These are phyloP conservation scores for Erysimum pusillum DNA, from an alignment of 441 rosid species.

Conservation along the genomic window DNA sequence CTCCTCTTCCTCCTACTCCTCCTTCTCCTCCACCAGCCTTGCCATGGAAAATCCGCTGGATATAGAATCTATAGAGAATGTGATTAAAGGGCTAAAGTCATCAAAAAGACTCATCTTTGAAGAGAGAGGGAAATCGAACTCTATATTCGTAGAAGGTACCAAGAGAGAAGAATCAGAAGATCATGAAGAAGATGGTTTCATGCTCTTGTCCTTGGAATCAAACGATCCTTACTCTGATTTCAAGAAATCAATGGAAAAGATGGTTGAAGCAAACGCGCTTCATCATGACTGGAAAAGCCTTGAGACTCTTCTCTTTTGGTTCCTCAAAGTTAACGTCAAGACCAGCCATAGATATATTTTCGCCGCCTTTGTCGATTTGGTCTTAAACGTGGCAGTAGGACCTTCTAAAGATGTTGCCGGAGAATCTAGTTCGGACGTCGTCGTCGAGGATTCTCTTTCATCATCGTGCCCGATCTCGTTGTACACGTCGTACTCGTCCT, in stretches of 20 bases:
- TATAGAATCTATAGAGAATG: conserved; percentile 55
- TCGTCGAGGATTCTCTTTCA: conserved; percentile 41
- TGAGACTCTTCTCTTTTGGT: conserved; percentile 66
- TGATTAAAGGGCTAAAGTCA: conserved; percentile 52
- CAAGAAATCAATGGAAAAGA: conserved; percentile 67
- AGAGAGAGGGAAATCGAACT: conserved; percentile 57
- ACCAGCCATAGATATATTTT: conserved; percentile 60
- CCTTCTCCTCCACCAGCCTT: conserved; percentile 27
- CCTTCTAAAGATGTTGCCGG: conserved; percentile 36
- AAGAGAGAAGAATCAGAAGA: conserved; percentile 28
- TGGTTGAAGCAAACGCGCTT: conserved; percentile 60
- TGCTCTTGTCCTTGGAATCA: conserved; percentile 62
- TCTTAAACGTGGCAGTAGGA: conserved; percentile 45
- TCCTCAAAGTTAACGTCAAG: conserved; percentile 61
- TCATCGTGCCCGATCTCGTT: conserved; percentile 61
- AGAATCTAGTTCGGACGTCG: conserved; percentile 50
- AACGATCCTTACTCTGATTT: conserved; percentile 65
- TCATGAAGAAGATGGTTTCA: conserved; percentile 50
- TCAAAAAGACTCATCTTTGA: conserved; percentile 63
- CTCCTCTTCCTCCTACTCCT: conserved; percentile 35
- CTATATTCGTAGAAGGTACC: conserved; percentile 55
- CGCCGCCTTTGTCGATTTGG: conserved; percentile 65
- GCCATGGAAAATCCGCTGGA: conserved; percentile 29
- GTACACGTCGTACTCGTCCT: conserved; percentile 58
- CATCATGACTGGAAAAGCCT: conserved; percentile 62